Base-by-base conservation (phyloP, 768 basidiomycete genomes). In the Xanthoconium purpureum region DNA sequence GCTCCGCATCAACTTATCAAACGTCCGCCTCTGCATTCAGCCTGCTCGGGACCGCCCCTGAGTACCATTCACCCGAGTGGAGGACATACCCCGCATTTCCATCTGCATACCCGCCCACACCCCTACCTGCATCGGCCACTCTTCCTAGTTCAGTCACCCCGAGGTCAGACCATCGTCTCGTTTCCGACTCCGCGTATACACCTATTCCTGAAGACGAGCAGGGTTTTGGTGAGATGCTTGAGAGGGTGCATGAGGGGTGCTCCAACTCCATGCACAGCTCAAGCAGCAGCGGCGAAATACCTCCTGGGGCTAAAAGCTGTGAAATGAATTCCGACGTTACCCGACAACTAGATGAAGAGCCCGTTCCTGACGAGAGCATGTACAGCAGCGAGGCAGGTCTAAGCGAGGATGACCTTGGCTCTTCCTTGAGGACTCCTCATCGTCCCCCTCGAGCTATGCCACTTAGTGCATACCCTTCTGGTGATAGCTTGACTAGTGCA, bases 151-250 rank as follows among this genome's bases (percentile, higher is more conserved):
- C 54, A 18, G 49, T 60, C 17, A 55, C 49, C 14, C 13, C 52
- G 14, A 53, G 53, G 35, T 51, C 48, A 24, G 48, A 57, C 28
- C 36, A 37, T 36, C 53, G 12, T 51, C 52, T 33, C 36, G 10
- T 54, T 56, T 55, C 56, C 20, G 48, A 53, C 47, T 13, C 56
- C 42, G 18, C 65, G 54, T 66, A 71, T 50, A 60, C 65, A 24
- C 54, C 55, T 45, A 77, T 80, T 53, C 60, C 71, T 36, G 80
- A 82, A 65, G 76, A 78, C 24, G 61, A 58, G 32, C 80, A 81
- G 85, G 85, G 73, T 88, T 89, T 88, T 88, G 77, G 68, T 59
- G 66, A 67, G 82, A 83, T 80, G 86, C 85, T 87, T 85, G 79
- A 76, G 83, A 80, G 73, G 68, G 80, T 75, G 71, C 81, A 77